Conservation (phyloP, 73 alveolate genomes). For the Paramecium tetraurelia region DNA sequence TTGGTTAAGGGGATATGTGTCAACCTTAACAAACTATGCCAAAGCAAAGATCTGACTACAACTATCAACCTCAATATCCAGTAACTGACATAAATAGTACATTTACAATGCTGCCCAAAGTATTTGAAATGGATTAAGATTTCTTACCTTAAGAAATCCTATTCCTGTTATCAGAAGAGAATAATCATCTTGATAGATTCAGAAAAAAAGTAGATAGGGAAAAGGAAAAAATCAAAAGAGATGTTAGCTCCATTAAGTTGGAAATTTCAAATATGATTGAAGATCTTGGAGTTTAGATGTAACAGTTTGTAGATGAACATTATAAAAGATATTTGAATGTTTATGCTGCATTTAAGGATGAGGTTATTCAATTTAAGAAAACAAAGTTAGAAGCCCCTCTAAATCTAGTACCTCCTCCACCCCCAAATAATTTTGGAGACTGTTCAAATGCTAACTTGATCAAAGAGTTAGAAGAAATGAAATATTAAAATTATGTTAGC, state of each 20-base stretch:
- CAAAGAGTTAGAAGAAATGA: constrained; percentile 29
- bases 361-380: not conserved
- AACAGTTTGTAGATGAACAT: constrained; percentile 18
- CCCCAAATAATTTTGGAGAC: not conserved
- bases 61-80: not conserved
- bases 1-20: not conserved
- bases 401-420: constrained; percentile 38
- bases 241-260: not conserved
- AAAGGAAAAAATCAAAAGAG: not conserved
- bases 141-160: constrained; percentile 19
- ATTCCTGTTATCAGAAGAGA: not conserved
- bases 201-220: not conserved
- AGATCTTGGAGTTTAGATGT: not conserved
- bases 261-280: constrained; percentile 6
- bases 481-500: constrained; percentile 14
- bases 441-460: constrained; percentile 6
- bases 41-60: not conserved
- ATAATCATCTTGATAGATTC: not conserved
- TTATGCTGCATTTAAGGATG: not conserved
- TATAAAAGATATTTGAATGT: not conserved
- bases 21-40: not conserved
- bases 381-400: constrained; percentile 27
- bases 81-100: not conserved
- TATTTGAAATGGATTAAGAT: not conserved
- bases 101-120: not conserved